Percentiles rank a stretch among this genome's conserved stretches.
Conservation (phyloP, 192 early-diverging fungal species). For the Backusella circina region DNA sequence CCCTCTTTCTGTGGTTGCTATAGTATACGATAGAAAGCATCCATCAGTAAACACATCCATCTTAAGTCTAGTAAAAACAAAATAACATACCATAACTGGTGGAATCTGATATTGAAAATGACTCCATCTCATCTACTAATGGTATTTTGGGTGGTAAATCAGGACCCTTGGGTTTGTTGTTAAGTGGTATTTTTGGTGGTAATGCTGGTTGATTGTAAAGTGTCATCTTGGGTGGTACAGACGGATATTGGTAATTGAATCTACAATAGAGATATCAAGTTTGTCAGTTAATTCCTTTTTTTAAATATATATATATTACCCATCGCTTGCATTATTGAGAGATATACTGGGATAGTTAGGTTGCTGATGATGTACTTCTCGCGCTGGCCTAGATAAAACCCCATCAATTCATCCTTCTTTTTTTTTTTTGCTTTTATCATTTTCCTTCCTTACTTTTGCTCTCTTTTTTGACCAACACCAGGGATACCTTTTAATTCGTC, state of each 20-base stretch:
- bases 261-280: background rate
- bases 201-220: background rate
- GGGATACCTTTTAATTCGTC: conserved; percentile 25
- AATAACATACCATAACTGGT: background rate
- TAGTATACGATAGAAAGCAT: conserved; percentile 21
- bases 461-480: conserved; percentile 12
- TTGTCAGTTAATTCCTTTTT: background rate
- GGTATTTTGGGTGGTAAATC: conserved; percentile 21
- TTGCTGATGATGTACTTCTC: background rate
- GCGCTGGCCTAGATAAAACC: background rate
- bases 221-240: background rate
- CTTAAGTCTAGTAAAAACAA: background rate
- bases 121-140: background rate
- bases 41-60: too few relatives aligned
- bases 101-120: background rate
- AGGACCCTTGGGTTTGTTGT: background rate
- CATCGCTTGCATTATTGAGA: conserved; percentile 29
- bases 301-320: conserved; percentile 12
- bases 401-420: background rate
- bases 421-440: background rate
- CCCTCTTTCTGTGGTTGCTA: conserved; percentile 51
- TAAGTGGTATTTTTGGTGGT: conserved; percentile 2
- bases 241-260: conserved; percentile 2
- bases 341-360: conserved; percentile 9
- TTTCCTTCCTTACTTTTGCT: background rate